Base-by-base conservation (phyloP, 306 rosid genomes). In the Argentina anserina region DNA sequence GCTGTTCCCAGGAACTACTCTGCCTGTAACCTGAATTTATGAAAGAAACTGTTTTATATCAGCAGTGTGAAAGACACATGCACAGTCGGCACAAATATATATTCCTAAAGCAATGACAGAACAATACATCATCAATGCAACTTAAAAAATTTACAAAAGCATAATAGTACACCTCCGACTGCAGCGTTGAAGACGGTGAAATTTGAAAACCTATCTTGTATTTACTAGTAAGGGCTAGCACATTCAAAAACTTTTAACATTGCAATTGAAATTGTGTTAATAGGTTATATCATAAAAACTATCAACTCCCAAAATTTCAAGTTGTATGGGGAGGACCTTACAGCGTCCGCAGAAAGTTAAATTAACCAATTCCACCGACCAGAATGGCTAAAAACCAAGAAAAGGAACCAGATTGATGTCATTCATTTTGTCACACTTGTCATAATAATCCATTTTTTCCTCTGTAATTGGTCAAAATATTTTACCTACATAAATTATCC, bases 11-110 rank as follows among this genome's bases (percentile, higher is more conserved):
- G 84, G 78, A 23, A 31, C 31, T 58, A 3, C 18, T 55, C 7
- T 23, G 49, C 23, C 72, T 58, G 69, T 7, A 77, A 71, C 40
- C 84, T 61, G 83, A 79, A 82, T 37, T 69, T 45, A 20, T 47
- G 34, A 11, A 11, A 43, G 15, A n/a, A n/a, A n/a, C n/a, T 1
- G 28, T 53, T 37, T 25, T 29, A 29, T 14, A 39, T 25, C 13
- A 58, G 5, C 5, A 58, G 20, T 13, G n/a, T n/a, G n/a, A n/a
- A n/a, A n/a, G n/a, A n/a, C n/a, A n/a, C n/a, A n/a, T n/a, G n/a
- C n/a, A n/a, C n/a, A n/a, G n/a, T n/a, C n/a, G n/a, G 64, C 64
- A 58, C 37, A 37, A 26, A 28, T 1, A 33, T 33, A 33, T 33
- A 33, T 33, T 2, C 3, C 5, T 33, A 1, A 2, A 33, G 36